Percentiles rank a stretch among this genome's conserved stretches.
Conservation (phyloP, 257 asterid genomes). For the Ocimum tenuiflorum region DNA sequence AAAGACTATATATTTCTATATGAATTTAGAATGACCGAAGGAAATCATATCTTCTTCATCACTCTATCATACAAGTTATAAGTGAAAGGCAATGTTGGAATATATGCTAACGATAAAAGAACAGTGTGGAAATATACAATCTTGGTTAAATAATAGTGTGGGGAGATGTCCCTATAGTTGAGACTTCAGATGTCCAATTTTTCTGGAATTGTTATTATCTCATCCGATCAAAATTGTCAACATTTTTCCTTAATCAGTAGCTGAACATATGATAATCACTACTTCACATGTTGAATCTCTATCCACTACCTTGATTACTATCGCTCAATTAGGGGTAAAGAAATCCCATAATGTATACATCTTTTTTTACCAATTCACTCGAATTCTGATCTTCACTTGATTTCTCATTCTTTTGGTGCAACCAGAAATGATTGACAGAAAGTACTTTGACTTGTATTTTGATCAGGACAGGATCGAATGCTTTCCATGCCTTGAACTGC, state of each 20-base stretch:
- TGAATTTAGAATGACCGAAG: too few species aligned
- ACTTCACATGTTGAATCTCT: constrained; percentile 4
- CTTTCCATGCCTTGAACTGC: constrained; percentile 41
- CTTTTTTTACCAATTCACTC: background rate
- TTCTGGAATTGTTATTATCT: background rate
- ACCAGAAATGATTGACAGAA: constrained; percentile 6
- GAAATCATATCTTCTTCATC: too few species aligned
- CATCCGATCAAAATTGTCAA: background rate
- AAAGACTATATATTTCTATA: too few species aligned
- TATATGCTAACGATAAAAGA: too few species aligned
- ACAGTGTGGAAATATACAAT: too few species aligned
- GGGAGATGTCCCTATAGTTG: too few species aligned
- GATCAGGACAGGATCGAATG: constrained; percentile 74
- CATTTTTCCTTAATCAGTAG: constrained; percentile 6
- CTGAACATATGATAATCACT: constrained; percentile 2
- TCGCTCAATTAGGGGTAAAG: background rate
- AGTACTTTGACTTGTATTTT: constrained; percentile 30
- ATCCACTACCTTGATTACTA: constrained; percentile 3
- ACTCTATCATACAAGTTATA: too few species aligned
- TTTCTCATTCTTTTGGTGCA: constrained; percentile 11
- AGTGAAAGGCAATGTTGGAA: too few species aligned
- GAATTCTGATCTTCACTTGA: background rate
- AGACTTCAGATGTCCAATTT: background rate
- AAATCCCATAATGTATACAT: background rate
- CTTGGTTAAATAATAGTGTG: too few species aligned